Evolutionary conservation across 1,284 basidiomycete genomes (phyloP).

Genomic region (Vanrija sp.): DNA sequence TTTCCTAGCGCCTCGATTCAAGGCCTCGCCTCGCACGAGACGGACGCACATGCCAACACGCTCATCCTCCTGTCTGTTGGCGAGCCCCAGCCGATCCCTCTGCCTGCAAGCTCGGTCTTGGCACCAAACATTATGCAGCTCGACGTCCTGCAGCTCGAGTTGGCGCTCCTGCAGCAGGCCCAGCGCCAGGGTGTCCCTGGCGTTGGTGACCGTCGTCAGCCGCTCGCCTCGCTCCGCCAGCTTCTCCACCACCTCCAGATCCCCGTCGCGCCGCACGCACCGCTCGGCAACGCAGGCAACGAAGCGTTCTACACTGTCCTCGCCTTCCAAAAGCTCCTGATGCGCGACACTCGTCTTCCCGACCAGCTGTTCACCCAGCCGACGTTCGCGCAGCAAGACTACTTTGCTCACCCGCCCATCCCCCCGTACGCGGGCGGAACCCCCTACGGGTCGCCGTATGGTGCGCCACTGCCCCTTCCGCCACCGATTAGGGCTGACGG

Average conservation of each 20-base stretch:
- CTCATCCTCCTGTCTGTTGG: conserved; percentile 74
- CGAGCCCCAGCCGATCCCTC: conserved; percentile 28
- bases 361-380: conserved; percentile 30
- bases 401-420: conserved; percentile 1
- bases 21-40: conserved; percentile 67
- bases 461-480: conserved; percentile 14
- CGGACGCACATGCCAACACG: conserved; percentile 65
- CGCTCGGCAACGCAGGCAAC: conserved; percentile 49
- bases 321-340: conserved; percentile 48
- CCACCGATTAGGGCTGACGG: conserved; percentile 13
- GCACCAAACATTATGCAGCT: conserved; percentile 69
- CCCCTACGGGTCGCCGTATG: conserved; percentile 7
- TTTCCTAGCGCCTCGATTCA: conserved; percentile 62
- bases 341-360: conserved; percentile 42
- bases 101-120: conserved; percentile 50
- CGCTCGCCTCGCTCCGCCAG: conserved; percentile 33
- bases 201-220: conserved; percentile 33
- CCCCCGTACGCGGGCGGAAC: conserved; percentile 4
- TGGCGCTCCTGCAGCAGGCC: conserved; percentile 37
- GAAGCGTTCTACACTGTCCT: conserved; percentile 49
- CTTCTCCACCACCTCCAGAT: conserved; percentile 45
- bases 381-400: conserved; percentile 11
- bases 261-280: conserved; percentile 42
- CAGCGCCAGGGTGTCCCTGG: conserved; percentile 35
- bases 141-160: conserved; percentile 55